Conservation (phyloP, 2,329 filamentous ascomycete genomes). For the Westerdykella sp. region DNA sequence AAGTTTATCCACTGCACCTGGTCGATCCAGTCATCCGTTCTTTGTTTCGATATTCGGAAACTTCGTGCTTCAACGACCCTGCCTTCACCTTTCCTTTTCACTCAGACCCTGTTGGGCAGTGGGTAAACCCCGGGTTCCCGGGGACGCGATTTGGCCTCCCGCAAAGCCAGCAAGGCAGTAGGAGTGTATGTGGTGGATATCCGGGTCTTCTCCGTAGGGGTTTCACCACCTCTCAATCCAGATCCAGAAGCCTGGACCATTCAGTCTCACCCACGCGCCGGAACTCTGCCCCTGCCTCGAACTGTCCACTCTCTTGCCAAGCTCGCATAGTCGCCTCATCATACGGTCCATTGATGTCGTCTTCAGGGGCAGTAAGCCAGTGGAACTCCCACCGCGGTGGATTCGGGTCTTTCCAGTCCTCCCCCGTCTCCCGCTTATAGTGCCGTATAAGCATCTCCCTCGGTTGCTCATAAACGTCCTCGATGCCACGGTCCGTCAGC, state of each 20-base stretch:
- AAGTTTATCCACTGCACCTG: no score
- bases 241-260: conserved; percentile 41
- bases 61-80: no score
- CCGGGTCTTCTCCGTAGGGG: background rate
- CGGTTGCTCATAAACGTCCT: conserved; percentile 88
- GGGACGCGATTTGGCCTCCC: no score
- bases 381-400: conserved; percentile 75
- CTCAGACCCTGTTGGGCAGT: no score
- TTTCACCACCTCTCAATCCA: conserved; percentile 17
- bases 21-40: no score
- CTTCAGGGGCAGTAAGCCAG: conserved; percentile 85
- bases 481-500: conserved; percentile 72
- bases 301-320: conserved; percentile 90
- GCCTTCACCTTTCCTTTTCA: no score
- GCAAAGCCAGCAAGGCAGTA: no score
- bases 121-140: no score
- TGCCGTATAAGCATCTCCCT: conserved; percentile 77
- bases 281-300: conserved; percentile 73
- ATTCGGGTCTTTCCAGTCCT: conserved; percentile 65
- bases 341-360: conserved; percentile 76
- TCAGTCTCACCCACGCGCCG: conserved; percentile 37
- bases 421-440: conserved; percentile 78
- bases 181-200: background rate
- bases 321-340: conserved; percentile 79
- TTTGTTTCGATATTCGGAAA: no score